Conservation (phyloP, 139 green algal species). For the Monoraphidium neglectum region DNA sequence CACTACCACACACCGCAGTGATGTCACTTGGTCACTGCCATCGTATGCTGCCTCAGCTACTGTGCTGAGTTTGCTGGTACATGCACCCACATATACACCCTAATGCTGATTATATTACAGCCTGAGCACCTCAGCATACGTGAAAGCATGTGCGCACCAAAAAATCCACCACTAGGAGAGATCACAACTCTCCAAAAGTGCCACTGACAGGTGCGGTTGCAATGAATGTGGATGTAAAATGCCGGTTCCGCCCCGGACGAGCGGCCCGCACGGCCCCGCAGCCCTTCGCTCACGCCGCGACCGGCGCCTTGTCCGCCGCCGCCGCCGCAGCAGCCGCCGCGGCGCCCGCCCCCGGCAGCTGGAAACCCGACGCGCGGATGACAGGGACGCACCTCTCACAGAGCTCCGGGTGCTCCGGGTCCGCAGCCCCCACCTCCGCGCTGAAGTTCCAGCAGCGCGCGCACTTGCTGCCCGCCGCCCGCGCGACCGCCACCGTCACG, state of each 20-base stretch:
- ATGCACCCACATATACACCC: no score
- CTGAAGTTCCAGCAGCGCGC: constrained; percentile 97
- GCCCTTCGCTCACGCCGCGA: not conserved
- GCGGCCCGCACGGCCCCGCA: not conserved
- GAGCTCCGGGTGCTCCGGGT: constrained; percentile 71
- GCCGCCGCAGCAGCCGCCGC: not conserved
- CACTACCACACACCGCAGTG: no score
- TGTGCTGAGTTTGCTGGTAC: no score
- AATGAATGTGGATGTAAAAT: no score
- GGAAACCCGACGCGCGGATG: constrained; percentile 66
- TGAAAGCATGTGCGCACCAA: no score
- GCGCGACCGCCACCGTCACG: constrained; percentile 79
- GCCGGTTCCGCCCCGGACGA: not conserved
- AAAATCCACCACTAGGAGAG: no score
- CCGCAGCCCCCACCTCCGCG: constrained; percentile 33
- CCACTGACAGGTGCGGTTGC: no score
- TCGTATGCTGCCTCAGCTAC: no score
- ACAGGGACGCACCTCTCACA: constrained; percentile 92
- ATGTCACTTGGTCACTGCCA: no score
- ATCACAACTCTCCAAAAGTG: no score
- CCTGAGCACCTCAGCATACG: no score
- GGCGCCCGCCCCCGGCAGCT: constrained; percentile 19
- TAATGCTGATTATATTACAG: no score
- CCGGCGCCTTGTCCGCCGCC: not conserved
- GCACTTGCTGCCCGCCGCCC: constrained; percentile 88